Conservation (phyloP, 345 rosid species). For the Hibiscus syriacus region DNA sequence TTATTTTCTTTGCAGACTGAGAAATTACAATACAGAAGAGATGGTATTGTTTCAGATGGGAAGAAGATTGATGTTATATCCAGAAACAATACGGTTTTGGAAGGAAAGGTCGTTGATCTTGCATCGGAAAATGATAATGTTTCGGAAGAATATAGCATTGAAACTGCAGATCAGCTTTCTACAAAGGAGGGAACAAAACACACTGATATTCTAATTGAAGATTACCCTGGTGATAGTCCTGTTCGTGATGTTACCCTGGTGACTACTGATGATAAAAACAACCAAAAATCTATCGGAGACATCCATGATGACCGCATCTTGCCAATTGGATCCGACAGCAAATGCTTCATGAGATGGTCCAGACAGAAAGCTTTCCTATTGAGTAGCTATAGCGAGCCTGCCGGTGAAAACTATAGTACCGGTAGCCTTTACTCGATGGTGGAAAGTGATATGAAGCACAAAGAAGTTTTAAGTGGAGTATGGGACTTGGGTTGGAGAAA, state of each 20-base stretch:
- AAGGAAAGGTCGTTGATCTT: constrained; percentile 24
- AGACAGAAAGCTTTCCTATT: constrained; percentile 36
- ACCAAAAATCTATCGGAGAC: not conserved
- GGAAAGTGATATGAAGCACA: constrained; percentile 51
- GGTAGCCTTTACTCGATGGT: constrained; percentile 35
- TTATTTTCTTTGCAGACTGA: constrained; percentile 34
- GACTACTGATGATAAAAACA: not conserved
- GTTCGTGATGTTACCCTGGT: not conserved
- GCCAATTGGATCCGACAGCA: not conserved
- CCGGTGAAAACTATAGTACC: constrained; percentile 14
- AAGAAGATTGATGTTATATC: constrained; percentile 16
- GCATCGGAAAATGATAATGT: constrained; percentile 6
- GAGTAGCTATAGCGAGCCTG: constrained; percentile 32
- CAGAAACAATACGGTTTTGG: constrained; percentile 9
- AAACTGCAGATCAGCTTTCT: too few relatives aligned
- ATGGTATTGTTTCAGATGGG: constrained; percentile 6
- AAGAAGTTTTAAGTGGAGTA: constrained; percentile 40
- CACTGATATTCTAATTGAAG: too few relatives aligned
- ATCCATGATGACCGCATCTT: not conserved
- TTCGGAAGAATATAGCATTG: constrained; percentile 5
- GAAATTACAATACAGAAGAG: constrained; percentile 26
- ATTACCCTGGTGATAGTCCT: not conserved
- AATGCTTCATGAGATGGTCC: constrained; percentile 17
- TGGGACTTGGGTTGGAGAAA: constrained; percentile 86
- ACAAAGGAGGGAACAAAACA: too few relatives aligned